Base-by-base conservation (phyloP, 2,329 filamentous ascomycete species). In the Colletotrichum falcatum region DNA sequence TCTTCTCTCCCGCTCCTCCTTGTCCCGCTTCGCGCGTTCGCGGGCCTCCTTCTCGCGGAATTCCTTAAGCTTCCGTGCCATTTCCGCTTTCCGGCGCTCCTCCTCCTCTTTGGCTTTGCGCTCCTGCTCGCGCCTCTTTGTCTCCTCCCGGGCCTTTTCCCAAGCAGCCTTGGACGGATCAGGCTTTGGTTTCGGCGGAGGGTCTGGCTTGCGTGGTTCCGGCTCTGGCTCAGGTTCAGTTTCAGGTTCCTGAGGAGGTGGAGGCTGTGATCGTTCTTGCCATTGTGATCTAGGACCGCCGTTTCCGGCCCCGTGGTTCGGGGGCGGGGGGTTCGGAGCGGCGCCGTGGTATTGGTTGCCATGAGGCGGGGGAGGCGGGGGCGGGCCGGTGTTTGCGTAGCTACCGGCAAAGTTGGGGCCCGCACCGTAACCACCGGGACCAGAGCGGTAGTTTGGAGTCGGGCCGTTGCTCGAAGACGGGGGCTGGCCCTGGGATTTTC, bases 81-180 rank as follows among this genome's bases (percentile, higher is more conserved):
- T 81, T n/a, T 89, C 87, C 42, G 89, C 88, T 49, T 85, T 86
- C 72, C 86, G 83, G 73, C 88, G 88, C 72, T 88, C 85, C 72
- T 92, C 90, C 3, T 88, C 89, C 73, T 90, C 88, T 72, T 84
- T 86, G 2, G 82, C 82, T 75, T 86, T 90, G 14, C 89, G 88
- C 73, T 92, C 89, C 73, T 91, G 90, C 74, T 91, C 90, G 65
- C 86, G 86, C 68, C 84, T 87, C 53, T 87, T 83, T 26, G 87
- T 91, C 74, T 92, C 90, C 76, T 93, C 91, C 64, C 90, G 84
- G 16, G 78, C 63, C 60, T 74, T 76, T 60, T 76, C 75, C 71
- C 74, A 74, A 28, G 75, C 70, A 18, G 66, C 70, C 59, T 75
- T 75, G n/a, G 71, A 1, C 72, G 72, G 46, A 72, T 74, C 64